Evolutionary conservation across 2,329 filamentous ascomycete genomes (phyloP).

Genomic region (Claviceps sp.): DNA sequence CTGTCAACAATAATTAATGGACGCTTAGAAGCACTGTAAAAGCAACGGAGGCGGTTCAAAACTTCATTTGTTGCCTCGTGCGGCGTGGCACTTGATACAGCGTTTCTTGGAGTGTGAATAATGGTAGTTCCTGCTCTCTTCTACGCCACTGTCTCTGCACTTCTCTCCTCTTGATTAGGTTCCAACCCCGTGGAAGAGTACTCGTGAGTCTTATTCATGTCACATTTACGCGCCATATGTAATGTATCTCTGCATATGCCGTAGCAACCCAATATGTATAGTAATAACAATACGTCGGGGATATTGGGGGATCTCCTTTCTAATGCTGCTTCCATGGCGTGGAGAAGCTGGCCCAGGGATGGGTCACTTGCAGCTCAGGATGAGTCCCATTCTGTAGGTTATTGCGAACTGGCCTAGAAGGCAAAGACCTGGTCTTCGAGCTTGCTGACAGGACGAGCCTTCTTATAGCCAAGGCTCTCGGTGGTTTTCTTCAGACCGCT

Average conservation of each 20-base stretch:
- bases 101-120: background rate
- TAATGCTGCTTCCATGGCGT: background rate
- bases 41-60: too few relatives aligned
- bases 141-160: background rate
- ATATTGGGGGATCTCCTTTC: background rate
- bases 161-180: background rate
- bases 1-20: too few relatives aligned
- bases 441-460: slow-evolving; percentile 92
- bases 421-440: slow-evolving; percentile 96
- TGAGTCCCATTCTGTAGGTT: background rate
- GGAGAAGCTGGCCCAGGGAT: background rate
- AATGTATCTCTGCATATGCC: background rate
- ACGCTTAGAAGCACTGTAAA: too few relatives aligned
- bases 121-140: background rate
- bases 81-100: background rate
- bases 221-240: background rate
- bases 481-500: slow-evolving; percentile 94
- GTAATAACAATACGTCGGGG: background rate
- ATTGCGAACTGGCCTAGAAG: slow-evolving; percentile 38
- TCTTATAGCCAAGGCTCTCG: slow-evolving; percentile 77
- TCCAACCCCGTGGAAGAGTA: too few relatives aligned
- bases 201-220: background rate
- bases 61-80: too few relatives aligned
- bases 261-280: background rate
- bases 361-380: background rate